Base-by-base conservation (phyloP, 1,284 basidiomycete genomes). In the Takashimella koratensis region DNA sequence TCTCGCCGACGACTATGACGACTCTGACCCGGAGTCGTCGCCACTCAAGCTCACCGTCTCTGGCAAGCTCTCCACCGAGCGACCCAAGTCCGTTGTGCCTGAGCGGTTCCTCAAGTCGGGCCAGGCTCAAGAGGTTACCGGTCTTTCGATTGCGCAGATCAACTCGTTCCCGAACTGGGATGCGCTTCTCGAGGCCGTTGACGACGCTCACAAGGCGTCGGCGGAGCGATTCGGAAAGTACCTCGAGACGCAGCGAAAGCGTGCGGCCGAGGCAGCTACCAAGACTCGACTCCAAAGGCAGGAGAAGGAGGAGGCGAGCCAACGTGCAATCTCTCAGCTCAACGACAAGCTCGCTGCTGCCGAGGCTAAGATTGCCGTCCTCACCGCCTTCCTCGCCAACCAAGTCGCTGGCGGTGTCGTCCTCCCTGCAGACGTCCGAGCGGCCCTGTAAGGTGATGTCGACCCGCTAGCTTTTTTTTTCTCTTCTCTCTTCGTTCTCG, bases 231-330 rank as follows among this genome's bases (percentile, higher is more conserved):
- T 71, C 49, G 69, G 69, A 53, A 66, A 71, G 58, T 59, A 63
- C 54, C 69, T 71, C 49, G 58, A 60, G 23, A 65, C 66, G 47
- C 64, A 68, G 59, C 66, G 69, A 51, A 64, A 68, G 60, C 67
- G 68, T 57, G 69, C 69, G 48, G 66, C 65, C 56, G 68, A 67
- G 52, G 69, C 69, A 11, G 67, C 69, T 27, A 69, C 68, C 58
- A 69, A 71, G 63, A 67, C 66, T 27, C 60, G 69, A 30, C 67
- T 69, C 52, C 66, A 71, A 54, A 59, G 65, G 49, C 58, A 65
- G 62, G 60, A 59, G 48, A 67, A 69, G 64, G 68, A 68, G 52
- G 67, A 69, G 53, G 49, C 53, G 13, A 62, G 68, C 49, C 67
- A 69, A 51, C 58, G 60, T 49, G 63, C 65, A 57, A 61, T 67